phyloP scores from a whole-genome alignment of 805 yeast genomes.

The Clavispora carvajalis region DNA sequence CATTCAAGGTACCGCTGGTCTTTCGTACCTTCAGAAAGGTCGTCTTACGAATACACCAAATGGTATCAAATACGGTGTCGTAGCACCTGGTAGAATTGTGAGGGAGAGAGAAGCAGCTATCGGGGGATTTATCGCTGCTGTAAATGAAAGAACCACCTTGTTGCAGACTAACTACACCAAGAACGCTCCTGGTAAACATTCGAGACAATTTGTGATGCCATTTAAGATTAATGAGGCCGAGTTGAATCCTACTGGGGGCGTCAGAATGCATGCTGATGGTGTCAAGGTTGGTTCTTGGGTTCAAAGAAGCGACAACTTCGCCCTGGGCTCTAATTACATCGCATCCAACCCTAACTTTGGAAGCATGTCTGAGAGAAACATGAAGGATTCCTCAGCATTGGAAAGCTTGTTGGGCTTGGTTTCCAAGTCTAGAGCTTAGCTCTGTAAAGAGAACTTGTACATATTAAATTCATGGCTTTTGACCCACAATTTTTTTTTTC shows the following conservation, averaged over 20 bases:
- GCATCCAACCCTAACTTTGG: conserved; percentile 30
- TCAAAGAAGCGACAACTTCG: conserved; percentile 20
- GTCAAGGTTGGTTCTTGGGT: conserved; percentile 39
- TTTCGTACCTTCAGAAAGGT: conserved; percentile 65
- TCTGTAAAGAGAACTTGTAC: neutral
- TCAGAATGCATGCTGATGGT: conserved; percentile 36
- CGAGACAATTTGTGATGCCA: conserved; percentile 42
- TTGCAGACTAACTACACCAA: conserved; percentile 31
- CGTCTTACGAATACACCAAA: conserved; percentile 65
- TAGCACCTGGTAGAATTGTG: conserved; percentile 67
- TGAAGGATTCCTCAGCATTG: conserved; percentile 16
- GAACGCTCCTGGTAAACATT: conserved; percentile 34
- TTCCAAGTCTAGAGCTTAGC: conserved; percentile 11
- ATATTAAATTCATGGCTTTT: neutral
- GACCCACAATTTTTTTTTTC: too few relatives aligned
- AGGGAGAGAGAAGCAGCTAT: conserved; percentile 46
- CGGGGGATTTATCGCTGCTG: conserved; percentile 48
- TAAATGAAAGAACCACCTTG: conserved; percentile 26
- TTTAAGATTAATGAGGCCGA: conserved; percentile 35
- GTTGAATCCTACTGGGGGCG: conserved; percentile 33
- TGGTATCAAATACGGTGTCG: conserved; percentile 51
- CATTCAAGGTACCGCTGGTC: conserved; percentile 70
- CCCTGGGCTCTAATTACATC: conserved; percentile 17
- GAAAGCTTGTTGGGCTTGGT: conserved; percentile 17
- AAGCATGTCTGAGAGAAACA: conserved; percentile 30